Evolutionary conservation across 371 early-diverging fungal species (phyloP).

Genomic region (Apophysomyces sp.): DNA sequence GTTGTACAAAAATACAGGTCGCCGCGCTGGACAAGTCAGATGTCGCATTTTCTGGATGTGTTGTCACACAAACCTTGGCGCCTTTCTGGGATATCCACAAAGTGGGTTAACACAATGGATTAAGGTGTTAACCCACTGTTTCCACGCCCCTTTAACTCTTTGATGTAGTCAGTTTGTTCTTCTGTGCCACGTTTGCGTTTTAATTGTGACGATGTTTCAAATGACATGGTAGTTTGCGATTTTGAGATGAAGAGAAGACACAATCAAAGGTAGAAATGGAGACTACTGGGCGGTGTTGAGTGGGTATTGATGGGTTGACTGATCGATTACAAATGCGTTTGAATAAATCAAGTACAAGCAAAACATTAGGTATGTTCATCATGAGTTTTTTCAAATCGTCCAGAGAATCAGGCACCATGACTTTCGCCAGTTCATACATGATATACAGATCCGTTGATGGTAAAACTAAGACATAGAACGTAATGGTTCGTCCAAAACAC

Average conservation of each 20-base stretch:
- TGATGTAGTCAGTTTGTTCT: no score
- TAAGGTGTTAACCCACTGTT: no score
- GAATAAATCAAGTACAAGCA: conserved; percentile 8
- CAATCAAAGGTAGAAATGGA: conserved; percentile 8
- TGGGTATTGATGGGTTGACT: background rate
- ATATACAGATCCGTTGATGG: conserved; percentile 10
- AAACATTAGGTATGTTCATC: conserved; percentile 9
- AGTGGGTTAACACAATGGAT: no score
- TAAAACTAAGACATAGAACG: background rate
- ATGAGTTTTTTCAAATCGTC: conserved; percentile 17
- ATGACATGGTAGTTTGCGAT: conserved; percentile 10
- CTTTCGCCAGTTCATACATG: conserved; percentile 17
- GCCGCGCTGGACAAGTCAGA: no score
- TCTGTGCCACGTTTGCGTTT: no score
- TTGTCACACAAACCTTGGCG: no score
- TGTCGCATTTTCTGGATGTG: no score
- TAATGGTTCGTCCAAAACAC: conserved; percentile 8
- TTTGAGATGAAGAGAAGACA: conserved; percentile 7
- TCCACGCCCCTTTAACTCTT: no score
- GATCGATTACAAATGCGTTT: conserved; percentile 4
- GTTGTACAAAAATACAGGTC: no score
- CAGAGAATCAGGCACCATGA: conserved; percentile 14
- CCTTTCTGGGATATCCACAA: no score
- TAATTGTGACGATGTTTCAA: conserved; percentile 2
- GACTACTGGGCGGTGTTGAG: conserved; percentile 13